A percentile compares a stretch with the other conserved stretches of the same genome.
These are phyloP conservation scores for Oldenlandia corymbosa DNA, from an alignment of 257 asterid species.

Conservation along the genomic window DNA sequence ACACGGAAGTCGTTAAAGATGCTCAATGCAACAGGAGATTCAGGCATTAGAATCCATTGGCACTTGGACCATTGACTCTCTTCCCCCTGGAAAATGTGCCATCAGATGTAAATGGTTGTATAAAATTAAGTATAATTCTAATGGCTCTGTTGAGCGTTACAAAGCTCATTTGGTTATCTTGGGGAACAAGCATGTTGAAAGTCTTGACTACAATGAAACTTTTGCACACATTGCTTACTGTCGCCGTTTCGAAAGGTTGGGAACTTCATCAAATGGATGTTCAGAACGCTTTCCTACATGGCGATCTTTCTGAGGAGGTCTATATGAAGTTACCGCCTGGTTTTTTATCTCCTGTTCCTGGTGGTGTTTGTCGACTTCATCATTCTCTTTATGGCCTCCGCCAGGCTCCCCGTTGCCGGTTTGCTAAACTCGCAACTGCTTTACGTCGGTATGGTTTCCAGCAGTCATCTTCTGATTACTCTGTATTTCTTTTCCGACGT, in stretches of 20 bases:
- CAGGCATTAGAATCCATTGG: background rate
- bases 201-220: background rate
- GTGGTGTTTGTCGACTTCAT: background rate
- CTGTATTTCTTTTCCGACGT: background rate
- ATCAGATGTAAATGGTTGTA: background rate
- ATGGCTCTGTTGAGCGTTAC: background rate
- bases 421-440: background rate
- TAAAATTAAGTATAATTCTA: background rate
- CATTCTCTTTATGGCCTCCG: background rate
- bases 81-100: no score
- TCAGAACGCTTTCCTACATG: background rate
- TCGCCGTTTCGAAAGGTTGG: background rate
- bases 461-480: background rate
- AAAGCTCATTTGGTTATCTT: background rate
- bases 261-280: slow-evolving; percentile 1
- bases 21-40: background rate
- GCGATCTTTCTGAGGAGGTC: background rate
- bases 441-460: background rate
- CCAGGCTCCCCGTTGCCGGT: slow-evolving; percentile 4
- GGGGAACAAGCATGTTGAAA: background rate
- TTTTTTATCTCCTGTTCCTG: background rate
- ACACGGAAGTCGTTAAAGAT: background rate
- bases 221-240: background rate
- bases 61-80: background rate
- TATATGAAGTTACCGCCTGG: background rate